phyloP scores from a whole-genome alignment of 305 asterid genomes.

The Fraxinus velutina region DNA sequence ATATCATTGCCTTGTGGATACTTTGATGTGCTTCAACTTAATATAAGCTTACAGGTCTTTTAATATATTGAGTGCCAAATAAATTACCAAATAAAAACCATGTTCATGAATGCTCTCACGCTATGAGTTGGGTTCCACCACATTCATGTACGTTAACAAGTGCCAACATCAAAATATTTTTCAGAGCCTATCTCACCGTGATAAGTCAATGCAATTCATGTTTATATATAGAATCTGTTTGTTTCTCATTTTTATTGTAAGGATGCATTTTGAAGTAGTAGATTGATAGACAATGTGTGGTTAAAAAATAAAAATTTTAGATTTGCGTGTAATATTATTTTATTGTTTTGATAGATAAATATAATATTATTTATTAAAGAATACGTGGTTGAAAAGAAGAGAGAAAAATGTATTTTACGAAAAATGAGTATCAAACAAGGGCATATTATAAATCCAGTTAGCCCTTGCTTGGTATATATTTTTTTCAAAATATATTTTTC shows the following conservation, averaged over 20 bases:
- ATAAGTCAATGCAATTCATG: not conserved
- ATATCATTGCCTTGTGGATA: not conserved
- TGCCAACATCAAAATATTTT: not conserved
- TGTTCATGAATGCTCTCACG: not conserved
- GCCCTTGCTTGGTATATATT: too few species aligned
- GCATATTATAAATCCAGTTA: not conserved
- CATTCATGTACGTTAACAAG: not conserved
- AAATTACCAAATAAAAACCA: not conserved
- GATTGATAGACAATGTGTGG: not conserved
- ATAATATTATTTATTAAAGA: too few species aligned
- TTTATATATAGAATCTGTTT: not conserved
- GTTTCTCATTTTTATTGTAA: not conserved
- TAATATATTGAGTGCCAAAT: not conserved
- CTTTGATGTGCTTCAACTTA: not conserved
- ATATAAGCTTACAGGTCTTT: not conserved
- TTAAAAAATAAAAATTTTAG: too few species aligned
- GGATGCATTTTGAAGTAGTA: not conserved
- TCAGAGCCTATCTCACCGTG: not conserved
- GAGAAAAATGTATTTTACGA: not conserved
- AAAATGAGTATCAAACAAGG: not conserved
- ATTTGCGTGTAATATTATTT: not conserved
- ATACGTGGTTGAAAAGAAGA: not conserved
- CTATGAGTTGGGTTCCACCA: not conserved
- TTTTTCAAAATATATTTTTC: too few species aligned
- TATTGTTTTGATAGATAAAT: too few species aligned